Evolutionary conservation across 2,329 filamentous ascomycete genomes (phyloP).

Genomic region (Hymenoscyphus linearis): DNA sequence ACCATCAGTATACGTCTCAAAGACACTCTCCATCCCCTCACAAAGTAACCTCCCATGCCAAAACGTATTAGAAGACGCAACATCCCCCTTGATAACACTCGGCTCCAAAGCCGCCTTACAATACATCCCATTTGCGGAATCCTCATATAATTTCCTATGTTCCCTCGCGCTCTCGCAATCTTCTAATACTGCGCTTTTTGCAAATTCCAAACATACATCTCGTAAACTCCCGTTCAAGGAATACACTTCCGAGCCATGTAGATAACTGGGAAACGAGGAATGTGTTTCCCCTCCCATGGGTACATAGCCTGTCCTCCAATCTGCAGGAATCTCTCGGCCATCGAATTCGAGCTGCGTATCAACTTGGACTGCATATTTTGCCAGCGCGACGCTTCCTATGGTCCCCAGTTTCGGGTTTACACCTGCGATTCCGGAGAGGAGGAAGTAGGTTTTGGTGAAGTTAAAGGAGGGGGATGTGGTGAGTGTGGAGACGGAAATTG

Average conservation of each 20-base stretch:
- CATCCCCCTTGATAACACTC: slow-evolving; percentile 58
- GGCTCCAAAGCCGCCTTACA: slow-evolving; percentile 43
- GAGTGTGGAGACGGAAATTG: slow-evolving; percentile 58
- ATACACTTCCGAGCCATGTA: slow-evolving; percentile 67
- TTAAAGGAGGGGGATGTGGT: slow-evolving; percentile 58
- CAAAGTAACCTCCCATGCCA: slow-evolving; percentile 57
- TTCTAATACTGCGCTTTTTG: slow-evolving; percentile 45
- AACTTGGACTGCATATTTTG: slow-evolving; percentile 66
- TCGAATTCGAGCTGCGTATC: slow-evolving; percentile 74
- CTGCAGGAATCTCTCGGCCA: slow-evolving; percentile 58
- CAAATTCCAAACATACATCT: slow-evolving; percentile 46
- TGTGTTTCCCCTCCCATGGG: slow-evolving; percentile 54
- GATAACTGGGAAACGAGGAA: slow-evolving; percentile 49
- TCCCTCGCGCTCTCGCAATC: slow-evolving; percentile 44
- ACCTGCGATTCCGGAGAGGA: slow-evolving; percentile 69
- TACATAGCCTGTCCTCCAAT: slow-evolving; percentile 64
- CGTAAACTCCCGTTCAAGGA: slow-evolving; percentile 58
- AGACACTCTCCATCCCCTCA: slow-evolving; percentile 61
- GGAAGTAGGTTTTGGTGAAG: slow-evolving; percentile 62
- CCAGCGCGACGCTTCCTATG: slow-evolving; percentile 60
- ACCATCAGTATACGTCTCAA: slow-evolving; percentile 60
- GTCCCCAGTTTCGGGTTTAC: slow-evolving; percentile 64
- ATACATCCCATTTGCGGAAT: slow-evolving; percentile 38
- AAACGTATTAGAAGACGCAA: slow-evolving; percentile 67
- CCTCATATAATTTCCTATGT: slow-evolving; percentile 54